These are phyloP conservation scores for Penicillium subrubescens DNA, from an alignment of 495 filamentous ascomycete genomes.

Conservation along the genomic window DNA sequence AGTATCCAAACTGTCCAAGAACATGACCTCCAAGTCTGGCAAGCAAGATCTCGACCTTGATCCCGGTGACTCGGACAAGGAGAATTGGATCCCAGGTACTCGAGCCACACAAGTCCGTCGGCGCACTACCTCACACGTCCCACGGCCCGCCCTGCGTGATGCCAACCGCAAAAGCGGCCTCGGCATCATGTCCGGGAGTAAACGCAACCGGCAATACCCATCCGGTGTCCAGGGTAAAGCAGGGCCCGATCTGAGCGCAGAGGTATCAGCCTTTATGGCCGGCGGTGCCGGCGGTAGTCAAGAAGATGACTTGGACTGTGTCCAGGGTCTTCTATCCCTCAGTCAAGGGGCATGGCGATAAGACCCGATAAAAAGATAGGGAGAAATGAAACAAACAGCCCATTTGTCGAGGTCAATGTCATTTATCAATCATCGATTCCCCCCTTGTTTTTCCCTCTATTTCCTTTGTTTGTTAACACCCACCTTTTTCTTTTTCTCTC, in stretches of 20 bases:
- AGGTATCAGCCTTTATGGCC: constrained; percentile 71
- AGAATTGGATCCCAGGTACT: constrained; percentile 78
- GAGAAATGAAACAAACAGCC: neutral
- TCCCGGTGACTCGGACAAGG: constrained; percentile 83
- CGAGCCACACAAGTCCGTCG: constrained; percentile 42
- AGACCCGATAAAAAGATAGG: constrained; percentile 1
- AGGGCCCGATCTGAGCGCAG: constrained; percentile 47
- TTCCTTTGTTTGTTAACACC: constrained; percentile 14
- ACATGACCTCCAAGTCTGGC: constrained; percentile 26
- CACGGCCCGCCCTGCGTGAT: constrained; percentile 50
- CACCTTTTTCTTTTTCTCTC: constrained; percentile 20
- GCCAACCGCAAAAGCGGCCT: constrained; percentile 38
- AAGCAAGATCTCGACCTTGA: constrained; percentile 45
- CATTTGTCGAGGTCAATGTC: neutral
- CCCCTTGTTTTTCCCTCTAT: constrained; percentile 28
- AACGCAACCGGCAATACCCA: constrained; percentile 39
- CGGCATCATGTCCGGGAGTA: constrained; percentile 33
- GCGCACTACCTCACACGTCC: constrained; percentile 35
- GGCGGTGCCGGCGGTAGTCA: constrained; percentile 59
- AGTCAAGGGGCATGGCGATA: constrained; percentile 66
- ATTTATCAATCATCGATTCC: constrained; percentile 11
- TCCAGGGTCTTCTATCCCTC: constrained; percentile 75
- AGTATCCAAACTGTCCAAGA: constrained; percentile 30
- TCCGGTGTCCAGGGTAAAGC: constrained; percentile 31
- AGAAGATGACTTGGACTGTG: constrained; percentile 73